These are phyloP conservation scores for Lactarius sanguifluus DNA, from an alignment of 768 basidiomycete species.

Conservation along the genomic window DNA sequence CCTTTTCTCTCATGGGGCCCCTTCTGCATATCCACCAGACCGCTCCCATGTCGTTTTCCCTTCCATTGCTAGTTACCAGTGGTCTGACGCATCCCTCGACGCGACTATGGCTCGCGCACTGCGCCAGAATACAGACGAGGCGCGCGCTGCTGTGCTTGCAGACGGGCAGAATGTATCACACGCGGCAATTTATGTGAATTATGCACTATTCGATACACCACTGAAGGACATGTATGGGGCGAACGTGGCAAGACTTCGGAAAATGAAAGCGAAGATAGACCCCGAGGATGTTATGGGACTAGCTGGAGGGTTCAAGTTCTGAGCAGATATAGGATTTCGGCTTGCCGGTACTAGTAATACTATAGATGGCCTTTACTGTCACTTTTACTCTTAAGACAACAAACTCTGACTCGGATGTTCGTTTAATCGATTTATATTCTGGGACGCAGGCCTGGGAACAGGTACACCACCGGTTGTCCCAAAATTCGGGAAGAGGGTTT, in stretches of 20 bases:
- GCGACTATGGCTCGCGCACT: conserved; percentile 42
- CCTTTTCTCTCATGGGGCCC: conserved; percentile 17
- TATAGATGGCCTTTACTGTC: background rate
- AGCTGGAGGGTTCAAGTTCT: conserved; percentile 31
- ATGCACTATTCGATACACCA: conserved; percentile 26
- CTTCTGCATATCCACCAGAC: conserved; percentile 22
- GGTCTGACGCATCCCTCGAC: conserved; percentile 37
- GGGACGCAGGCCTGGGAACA: too few species aligned
- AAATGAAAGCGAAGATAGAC: conserved; percentile 19
- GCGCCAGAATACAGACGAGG: conserved; percentile 7
- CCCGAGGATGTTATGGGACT: conserved; percentile 31
- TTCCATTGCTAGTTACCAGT: background rate
- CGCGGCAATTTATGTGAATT: conserved; percentile 25
- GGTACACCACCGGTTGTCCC: too few species aligned
- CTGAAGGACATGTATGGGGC: conserved; percentile 27
- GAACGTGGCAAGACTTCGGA: conserved; percentile 21
- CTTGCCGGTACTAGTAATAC: background rate
- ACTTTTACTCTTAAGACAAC: background rate
- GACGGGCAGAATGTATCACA: conserved; percentile 28
- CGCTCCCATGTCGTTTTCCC: conserved; percentile 17
- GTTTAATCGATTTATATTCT: background rate
- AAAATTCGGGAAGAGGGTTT: too few species aligned
- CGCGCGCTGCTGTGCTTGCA: conserved; percentile 22
- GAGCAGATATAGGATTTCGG: background rate
- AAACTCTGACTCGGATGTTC: background rate